Evolutionary conservation across 805 yeast genomes (phyloP), one percentile per base, ranked within the genome.

Genomic region (Citeromyces nyonsensis): DNA sequence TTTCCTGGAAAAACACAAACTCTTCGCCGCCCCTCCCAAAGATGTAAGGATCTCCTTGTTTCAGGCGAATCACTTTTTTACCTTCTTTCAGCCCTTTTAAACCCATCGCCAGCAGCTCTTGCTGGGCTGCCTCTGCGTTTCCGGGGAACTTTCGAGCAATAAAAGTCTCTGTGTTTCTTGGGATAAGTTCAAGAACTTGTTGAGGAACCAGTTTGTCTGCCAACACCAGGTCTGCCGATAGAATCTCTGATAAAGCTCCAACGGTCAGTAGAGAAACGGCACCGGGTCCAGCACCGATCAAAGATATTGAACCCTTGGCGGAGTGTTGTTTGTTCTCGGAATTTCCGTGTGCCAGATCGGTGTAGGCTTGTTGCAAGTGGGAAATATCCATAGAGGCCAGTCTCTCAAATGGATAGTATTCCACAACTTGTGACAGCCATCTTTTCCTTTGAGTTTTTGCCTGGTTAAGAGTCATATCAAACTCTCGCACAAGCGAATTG

Each of bases 1-100:
- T 67, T 14, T 60, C 44, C 20, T 62, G 45, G 52, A 88, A 88
- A 48, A 61, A 86, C 7, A 69, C 44, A 49, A 52, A 82, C 47
- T 88, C 97, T 55, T 88, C 97, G 27, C 95, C 95, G 29, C 97
- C 97, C 40, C 97, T 71, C 3, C 97, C 97, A 50, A 83, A 88
- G 24, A 88, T 81, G 52, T 84, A 88, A 7, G 97, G 97, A 51
- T 88, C 97, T 24, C 97, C 97, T 55, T 88, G 97, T 52, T 88
- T 88, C 42, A 88, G 64, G 36, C 97, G 63, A 3, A 88, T 93
- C 2, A 88, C 95, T 35, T 70, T 72, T 44, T 70, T 63, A 10
- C 95, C 95, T 33, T 63, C 52, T 18, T 59, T 40, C 15, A 84
- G 51, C 1, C 74, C 77, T 24, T 63, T 65, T 11, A 88, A 54